Conservation (phyloP, 352 stramenopile species). For the Pythium chondricola region DNA sequence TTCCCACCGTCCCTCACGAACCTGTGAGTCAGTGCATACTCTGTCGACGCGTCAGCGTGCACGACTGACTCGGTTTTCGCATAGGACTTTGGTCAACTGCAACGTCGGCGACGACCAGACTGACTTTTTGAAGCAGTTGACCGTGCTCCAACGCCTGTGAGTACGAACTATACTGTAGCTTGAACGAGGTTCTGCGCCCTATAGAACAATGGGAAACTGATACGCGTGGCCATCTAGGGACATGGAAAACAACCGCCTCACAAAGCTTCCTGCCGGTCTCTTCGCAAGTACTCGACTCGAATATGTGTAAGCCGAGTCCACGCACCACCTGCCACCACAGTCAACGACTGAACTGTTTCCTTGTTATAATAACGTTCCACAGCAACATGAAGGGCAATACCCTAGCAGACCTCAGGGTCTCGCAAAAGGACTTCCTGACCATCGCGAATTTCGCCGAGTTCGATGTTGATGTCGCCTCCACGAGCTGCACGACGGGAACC, state of each 20-base stretch:
- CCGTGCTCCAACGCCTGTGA: neutral
- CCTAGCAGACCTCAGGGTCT: too few relatives aligned
- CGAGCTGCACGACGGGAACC: too few relatives aligned
- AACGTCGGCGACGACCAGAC: constrained; percentile 28
- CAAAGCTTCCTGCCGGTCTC: neutral
- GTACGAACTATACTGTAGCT: neutral
- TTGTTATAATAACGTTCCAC: too few relatives aligned
- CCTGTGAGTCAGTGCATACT: neutral
- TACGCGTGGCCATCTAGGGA: neutral
- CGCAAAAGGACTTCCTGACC: too few relatives aligned
- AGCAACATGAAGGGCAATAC: too few relatives aligned
- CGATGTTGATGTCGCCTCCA: too few relatives aligned
- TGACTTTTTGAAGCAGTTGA: constrained; percentile 28
- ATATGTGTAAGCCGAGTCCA: constrained; percentile 1
- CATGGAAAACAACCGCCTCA: neutral
- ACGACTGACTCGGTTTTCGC: neutral
- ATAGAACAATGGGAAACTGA: too few relatives aligned
- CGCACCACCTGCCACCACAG: too few relatives aligned
- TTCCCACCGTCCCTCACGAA: neutral
- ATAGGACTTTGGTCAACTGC: constrained; percentile 32
- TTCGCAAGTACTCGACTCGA: neutral
- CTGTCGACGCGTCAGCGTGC: too few relatives aligned
- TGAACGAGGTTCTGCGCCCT: neutral
- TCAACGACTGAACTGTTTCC: too few relatives aligned
- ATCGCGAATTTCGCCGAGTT: too few relatives aligned